Conservation (phyloP, 2,329 filamentous ascomycete genomes). For the Ophiostoma angusticollis region DNA sequence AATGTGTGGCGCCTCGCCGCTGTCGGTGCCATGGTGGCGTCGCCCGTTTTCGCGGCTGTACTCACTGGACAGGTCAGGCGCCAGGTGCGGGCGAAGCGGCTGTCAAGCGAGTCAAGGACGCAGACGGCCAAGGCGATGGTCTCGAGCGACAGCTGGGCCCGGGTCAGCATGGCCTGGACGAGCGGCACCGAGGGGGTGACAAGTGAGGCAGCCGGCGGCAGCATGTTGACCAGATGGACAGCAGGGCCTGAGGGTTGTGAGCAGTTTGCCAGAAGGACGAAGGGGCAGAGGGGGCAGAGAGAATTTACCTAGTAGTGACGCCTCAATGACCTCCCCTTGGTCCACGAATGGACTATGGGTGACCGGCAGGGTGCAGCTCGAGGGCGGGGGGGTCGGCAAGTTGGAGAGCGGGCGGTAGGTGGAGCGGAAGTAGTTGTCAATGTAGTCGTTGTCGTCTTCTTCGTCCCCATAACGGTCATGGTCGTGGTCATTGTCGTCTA, state of each 20-base stretch:
- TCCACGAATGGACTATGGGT: constrained; percentile 27
- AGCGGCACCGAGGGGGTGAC: constrained; percentile 43
- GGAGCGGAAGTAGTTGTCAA: constrained; percentile 40
- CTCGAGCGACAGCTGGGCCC: constrained; percentile 45
- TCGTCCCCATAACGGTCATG: background rate
- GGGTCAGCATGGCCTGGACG: constrained; percentile 47
- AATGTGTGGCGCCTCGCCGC: background rate
- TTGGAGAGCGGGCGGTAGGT: constrained; percentile 56
- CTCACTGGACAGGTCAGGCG: constrained; percentile 42
- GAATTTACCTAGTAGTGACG: constrained; percentile 24
- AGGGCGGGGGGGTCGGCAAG: constrained; percentile 53
- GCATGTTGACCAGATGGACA: constrained; percentile 52
- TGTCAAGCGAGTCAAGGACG: constrained; percentile 52
- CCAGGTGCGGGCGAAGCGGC: constrained; percentile 50
- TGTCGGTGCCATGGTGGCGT: background rate
- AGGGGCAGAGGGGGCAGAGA: background rate
- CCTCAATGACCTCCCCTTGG: constrained; percentile 1
- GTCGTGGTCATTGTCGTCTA: background rate
- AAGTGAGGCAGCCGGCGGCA: constrained; percentile 50
- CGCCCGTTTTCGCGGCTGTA: background rate
- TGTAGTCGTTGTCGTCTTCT: constrained; percentile 35
- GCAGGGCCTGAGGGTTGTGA: constrained; percentile 38
- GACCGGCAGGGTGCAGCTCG: constrained; percentile 32
- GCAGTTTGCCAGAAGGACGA: background rate
- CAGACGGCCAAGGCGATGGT: constrained; percentile 52